Base-by-base conservation (phyloP, 768 basidiomycete genomes). In the Phylloporus sp. region DNA sequence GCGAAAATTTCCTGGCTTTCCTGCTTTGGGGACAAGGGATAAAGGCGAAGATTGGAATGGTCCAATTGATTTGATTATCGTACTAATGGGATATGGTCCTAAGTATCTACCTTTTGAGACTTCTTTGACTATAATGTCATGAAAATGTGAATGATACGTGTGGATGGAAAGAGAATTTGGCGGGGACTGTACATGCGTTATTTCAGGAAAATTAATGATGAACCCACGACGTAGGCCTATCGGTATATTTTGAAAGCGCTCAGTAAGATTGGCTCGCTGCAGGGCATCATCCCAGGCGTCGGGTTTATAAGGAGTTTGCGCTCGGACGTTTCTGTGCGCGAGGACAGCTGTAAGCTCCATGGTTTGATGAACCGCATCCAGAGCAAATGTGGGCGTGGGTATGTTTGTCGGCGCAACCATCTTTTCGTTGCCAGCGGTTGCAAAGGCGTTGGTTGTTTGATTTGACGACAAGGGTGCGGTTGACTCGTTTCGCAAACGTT, bases 401-500 rank as follows among this genome's bases (percentile, higher is more conserved):
- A 13, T 58, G 56, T 2, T 8, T 22, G 11, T 45, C 31, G 1
- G 27, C 1, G 4, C 59, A 60, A 0, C 47, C 34, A 8, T 28
- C 31, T 0, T 12, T 18, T 13, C 28, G 3, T 6, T 54, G 55
- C 52, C 58, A 59, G 16, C 13, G 38, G 7, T 9, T 28, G n/a
- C 52, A 59, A 8, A 59, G n/a, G 28, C 44, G 29, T 9, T 39
- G 10, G 2, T 49, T 35, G 5, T 5, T 35, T 6, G 34, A 31
- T 48, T 58, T 61, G 46, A 58, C 29, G 24, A 72, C 59, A 0
- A 57, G 57, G 18, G 6, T 28, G 0, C 0, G 57, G 55, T 2
- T 47, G 32, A 45, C 9, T 1, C 1, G 18, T 12, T 51, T 26
- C 1, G 39, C 7, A 0, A 54, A 44, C 2, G 62, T 57, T 0